Evolutionary conservation across 1,284 basidiomycete species (phyloP), one percentile per base, ranked within the genome.

Genomic region (Rhodotorula sp.): DNA sequence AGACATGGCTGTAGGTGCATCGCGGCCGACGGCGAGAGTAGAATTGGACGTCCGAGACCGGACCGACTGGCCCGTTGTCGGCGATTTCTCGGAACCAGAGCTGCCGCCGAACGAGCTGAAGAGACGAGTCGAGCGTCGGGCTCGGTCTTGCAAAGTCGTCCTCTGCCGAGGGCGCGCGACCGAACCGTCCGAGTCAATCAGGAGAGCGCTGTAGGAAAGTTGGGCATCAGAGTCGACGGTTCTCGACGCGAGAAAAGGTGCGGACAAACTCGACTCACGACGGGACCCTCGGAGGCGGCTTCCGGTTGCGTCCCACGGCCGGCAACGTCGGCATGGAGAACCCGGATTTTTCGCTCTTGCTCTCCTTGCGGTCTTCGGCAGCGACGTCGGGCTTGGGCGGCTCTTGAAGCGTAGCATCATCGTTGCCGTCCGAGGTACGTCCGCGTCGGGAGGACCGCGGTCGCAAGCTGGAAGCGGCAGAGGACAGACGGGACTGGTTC

Each of bases 1-100:
- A 45, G 24, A 70, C 78, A 73, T 83, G 80, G 60, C 81, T 57
- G 75, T 81, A 79, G 59, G 78, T 64, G 75, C 74, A 80, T 82
- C 67, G 71, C 75, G 80, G 78, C 75, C 82, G 80, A 33, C 66
- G 17, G 56, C 55, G 44, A 70, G 51, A 8, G 70, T 67, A 30
- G 61, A 58, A 24, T 64, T 67, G 14, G 67, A 71, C 30, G 69
- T n/a, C 60, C 66, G 64, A 62, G 72, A 62, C 74, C 20, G 79
- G 15, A 60, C 45, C 20, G 66, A 62, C 20, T 70, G 64, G 33
- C 60, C n/a, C 0, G 66, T 62, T 2, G 65, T 60, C 0, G 64
- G 51, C 7, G 64, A 79, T 68, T 82, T 81, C 33, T 77, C 72
- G 22, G 76, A 77, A 20, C 74, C 62, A 29, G 67, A 66, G 55